A percentile compares a stretch with the other conserved stretches of the same genome.
Evolutionary conservation across 139 green algal genomes (phyloP).

Genomic region (Pseudopediastrum boryanum): DNA sequence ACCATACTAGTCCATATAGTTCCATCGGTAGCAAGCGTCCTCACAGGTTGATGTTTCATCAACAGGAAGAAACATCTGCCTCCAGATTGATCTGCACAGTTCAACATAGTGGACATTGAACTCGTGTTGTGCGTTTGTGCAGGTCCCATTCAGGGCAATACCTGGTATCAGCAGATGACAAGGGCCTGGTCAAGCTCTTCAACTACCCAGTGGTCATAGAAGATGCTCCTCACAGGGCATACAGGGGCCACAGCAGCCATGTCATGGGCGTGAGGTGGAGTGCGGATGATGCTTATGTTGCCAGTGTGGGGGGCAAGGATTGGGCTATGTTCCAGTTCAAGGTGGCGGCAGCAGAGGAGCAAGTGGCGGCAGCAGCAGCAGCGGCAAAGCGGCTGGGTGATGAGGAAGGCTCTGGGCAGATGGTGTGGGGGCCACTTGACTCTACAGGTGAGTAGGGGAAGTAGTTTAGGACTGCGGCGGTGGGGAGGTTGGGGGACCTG

Average conservation of each 20-base stretch:
- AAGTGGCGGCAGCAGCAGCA: slow-evolving; percentile 13
- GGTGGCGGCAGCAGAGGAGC: not conserved
- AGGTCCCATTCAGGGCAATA: slow-evolving; percentile 33
- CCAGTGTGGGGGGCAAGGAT: slow-evolving; percentile 62
- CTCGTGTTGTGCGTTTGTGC: not conserved
- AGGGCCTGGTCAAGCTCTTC: slow-evolving; percentile 71
- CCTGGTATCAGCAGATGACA: slow-evolving; percentile 58
- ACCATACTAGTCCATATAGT: too few relatives aligned
- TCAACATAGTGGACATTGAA: not conserved
- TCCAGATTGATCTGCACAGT: too few relatives aligned
- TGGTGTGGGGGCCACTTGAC: slow-evolving; percentile 63
- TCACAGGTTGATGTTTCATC: too few relatives aligned
- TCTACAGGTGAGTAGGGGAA: slow-evolving; percentile 46
- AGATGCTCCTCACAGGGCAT: slow-evolving; percentile 63
- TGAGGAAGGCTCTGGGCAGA: slow-evolving; percentile 19
- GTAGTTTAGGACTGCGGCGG: too few relatives aligned
- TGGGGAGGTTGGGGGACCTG: too few relatives aligned
- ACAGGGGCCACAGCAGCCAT: slow-evolving; percentile 72
- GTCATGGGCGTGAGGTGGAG: slow-evolving; percentile 72
- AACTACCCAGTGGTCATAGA: slow-evolving; percentile 77
- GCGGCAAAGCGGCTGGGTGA: not conserved
- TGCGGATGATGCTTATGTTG: slow-evolving; percentile 39
- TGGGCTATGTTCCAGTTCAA: slow-evolving; percentile 74
- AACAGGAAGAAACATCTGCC: too few relatives aligned
- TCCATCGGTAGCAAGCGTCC: too few relatives aligned